Evolutionary conservation across 2,329 filamentous ascomycete species (phyloP).

Genomic region (Aspergillus floridensis): DNA sequence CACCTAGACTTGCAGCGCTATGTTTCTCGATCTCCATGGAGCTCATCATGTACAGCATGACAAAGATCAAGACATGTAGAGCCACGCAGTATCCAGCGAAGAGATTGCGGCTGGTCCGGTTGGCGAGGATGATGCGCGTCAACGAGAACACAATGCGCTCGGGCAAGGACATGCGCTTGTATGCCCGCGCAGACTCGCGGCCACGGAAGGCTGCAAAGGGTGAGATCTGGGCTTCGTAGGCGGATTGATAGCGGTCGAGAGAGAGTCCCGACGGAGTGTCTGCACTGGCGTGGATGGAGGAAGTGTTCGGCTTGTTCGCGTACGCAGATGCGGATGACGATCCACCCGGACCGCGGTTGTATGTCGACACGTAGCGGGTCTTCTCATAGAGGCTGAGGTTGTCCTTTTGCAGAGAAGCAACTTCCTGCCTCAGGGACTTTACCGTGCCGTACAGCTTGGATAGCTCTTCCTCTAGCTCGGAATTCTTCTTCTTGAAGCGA

Average conservation of each 20-base stretch:
- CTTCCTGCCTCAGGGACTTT: conserved; percentile 82
- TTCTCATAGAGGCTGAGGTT: conserved; percentile 97
- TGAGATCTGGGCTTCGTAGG: conserved; percentile 92
- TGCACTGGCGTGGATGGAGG: conserved; percentile 61
- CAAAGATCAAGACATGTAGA: conserved; percentile 82
- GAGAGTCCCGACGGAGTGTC: conserved; percentile 63
- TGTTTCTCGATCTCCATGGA: conserved; percentile 64
- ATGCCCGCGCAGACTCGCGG: conserved; percentile 85
- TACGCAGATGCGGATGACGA: conserved; percentile 61
- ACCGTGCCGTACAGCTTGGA: conserved; percentile 79
- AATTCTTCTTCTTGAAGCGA: conserved; percentile 94
- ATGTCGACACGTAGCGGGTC: conserved; percentile 91
- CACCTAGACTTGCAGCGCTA: conserved; percentile 52
- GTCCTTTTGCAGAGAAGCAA: conserved; percentile 89
- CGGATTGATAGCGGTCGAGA: conserved; percentile 81
- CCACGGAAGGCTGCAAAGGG: conserved; percentile 94
- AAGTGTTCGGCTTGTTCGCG: conserved; percentile 70
- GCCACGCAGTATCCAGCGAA: conserved; percentile 91
- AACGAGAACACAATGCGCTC: conserved; percentile 88
- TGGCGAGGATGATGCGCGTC: conserved; percentile 86
- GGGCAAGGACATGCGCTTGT: conserved; percentile 87
- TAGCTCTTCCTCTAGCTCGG: conserved; percentile 84
- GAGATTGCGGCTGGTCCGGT: conserved; percentile 83
- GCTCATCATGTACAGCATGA: conserved; percentile 81
- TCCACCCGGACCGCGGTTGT: conserved; percentile 68